Evolutionary conservation across 2,329 filamentous ascomycete genomes (phyloP), one percentile per base, ranked within the genome.

Genomic region (Neophaeococcomyces aloes): DNA sequence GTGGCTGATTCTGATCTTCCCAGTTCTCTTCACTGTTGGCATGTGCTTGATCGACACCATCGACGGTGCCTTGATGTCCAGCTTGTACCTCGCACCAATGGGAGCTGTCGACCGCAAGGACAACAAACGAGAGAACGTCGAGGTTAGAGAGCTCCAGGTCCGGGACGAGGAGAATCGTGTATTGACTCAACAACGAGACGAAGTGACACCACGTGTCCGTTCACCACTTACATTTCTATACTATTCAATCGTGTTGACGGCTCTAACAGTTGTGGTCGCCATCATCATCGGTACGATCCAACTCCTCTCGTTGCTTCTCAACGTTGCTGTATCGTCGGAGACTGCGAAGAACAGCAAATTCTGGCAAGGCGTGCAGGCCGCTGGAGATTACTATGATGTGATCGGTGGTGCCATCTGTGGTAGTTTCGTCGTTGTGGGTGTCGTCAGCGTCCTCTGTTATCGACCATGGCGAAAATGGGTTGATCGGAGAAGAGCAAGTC

Each of bases 1-100:
- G 47, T 98, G 91, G 91, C 68, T 95, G 11, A 96, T 96, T 48
- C 63, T 96, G 25, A 81, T 98, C 40, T 94, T 95, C 46, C 91
- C 91, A 0, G 62, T 89, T 1, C 67, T 96, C 1, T 96, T 96
- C 57, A 95, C 89, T 81, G 86, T 83, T 1, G 91, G 86, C 46
- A 96, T 98, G 91, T 95, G 88, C 61, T 72, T 96, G 17, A 70
- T 96, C 4, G 91, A 96, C 63, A 95, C 88, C 0, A 83, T 81
- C 0, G 91, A 96, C 56, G 89, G 89, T 18, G 89, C 89, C 1
- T 71, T 95, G 15, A 96, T 96, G 88, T 88, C 94, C 77, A 81
- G 83, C 1, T 70, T 96, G 1, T 96, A 98, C 64, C 87, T 88
- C 27, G 66, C 68, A 45, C 66, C 66, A 2, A 62, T 65, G 15